Evolutionary conservation across 805 yeast species (phyloP), one percentile per base, ranked within the genome.

Genomic region (Starmerella bacillaris): DNA sequence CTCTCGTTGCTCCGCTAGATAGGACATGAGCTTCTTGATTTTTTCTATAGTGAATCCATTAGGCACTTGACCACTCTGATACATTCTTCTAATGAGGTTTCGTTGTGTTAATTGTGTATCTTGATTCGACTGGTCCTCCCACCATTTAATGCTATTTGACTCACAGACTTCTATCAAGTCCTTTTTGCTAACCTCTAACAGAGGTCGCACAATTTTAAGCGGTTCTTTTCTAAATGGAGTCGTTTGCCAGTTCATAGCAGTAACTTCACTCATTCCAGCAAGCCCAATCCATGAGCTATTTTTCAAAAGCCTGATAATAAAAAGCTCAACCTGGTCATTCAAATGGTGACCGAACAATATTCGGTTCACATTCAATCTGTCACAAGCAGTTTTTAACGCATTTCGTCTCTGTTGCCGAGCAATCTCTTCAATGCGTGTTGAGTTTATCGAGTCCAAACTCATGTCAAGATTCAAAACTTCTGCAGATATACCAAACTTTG

Each of bases 261-360:
- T 39, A 6, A 22, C 21, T 2, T 48, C 44, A 24, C 46, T 48
- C 61, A 76, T 72, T 0, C 80, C 77, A 1, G 61, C 58, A 6
- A 76, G 56, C 0, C 92, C 92, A 51, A 63, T 59, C n/a, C 66
- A 36, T 0, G 67, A 55, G 26, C 70, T 63, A 20, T 64, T 61
- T 1, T 52, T 36, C 2, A 56, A 35, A 34, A 76, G 55, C 24
- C 92, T 52, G 49, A 72, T 61, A 17, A 74, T 40, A 41, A 66
- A 72, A 0, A 86, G 75, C 47, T 79, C 92, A 11, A 74, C 36
- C 46, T 76, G 82, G 50, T 79, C 92, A 47, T 78, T 71, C 31
- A 59, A 47, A 44, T 72, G 78, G 46, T 79, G 92, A 1, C 77
- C 92, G 27, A 72, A 55, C 17, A 72, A 51, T 4, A 78, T 38